Conservation (phyloP, 2,329 filamentous ascomycete species). For the Pseudogymnoascus sp. region DNA sequence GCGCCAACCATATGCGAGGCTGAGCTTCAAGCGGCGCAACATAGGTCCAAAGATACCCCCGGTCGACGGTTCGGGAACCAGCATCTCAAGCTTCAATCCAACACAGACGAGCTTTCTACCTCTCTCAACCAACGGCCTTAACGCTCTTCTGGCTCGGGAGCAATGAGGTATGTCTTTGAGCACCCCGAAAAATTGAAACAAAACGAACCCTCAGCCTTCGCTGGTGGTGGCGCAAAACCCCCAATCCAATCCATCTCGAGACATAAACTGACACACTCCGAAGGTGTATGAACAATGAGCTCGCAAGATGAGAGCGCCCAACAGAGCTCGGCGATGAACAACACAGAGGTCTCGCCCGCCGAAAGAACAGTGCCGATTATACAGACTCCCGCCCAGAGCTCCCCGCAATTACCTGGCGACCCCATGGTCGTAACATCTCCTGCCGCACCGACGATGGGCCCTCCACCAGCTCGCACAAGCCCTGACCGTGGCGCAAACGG, state of each 20-base stretch:
- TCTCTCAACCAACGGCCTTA: conserved; percentile 11
- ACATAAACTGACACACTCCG: conserved; percentile 16
- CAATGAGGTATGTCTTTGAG: conserved; percentile 25
- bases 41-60: conserved; percentile 15
- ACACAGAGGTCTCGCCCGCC: conserved; percentile 20
- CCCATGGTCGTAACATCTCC: conserved; percentile 55
- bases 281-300: conserved; percentile 28
- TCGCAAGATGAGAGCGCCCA: conserved; percentile 24
- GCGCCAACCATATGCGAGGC: conserved; percentile 21
- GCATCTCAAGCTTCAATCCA: conserved; percentile 18
- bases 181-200: conserved; percentile 9
- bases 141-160: conserved; percentile 16
- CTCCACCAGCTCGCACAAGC: conserved; percentile 26
- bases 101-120: conserved; percentile 22
- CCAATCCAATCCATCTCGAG: conserved; percentile 11
- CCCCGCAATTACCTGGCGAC: conserved; percentile 48
- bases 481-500: conserved; percentile 29
- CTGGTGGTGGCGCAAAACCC: conserved; percentile 1
- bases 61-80: conserved; percentile 22
- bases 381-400: conserved; percentile 49
- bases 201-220: background rate
- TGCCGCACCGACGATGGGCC: conserved; percentile 34
- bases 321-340: conserved; percentile 23
- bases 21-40: conserved; percentile 20
- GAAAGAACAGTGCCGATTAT: conserved; percentile 47